A percentile compares a stretch with the other conserved stretches of the same genome.
These are phyloP conservation scores for Harringtonia aguacate DNA, from an alignment of 2,329 filamentous ascomycete genomes.

Conservation along the genomic window DNA sequence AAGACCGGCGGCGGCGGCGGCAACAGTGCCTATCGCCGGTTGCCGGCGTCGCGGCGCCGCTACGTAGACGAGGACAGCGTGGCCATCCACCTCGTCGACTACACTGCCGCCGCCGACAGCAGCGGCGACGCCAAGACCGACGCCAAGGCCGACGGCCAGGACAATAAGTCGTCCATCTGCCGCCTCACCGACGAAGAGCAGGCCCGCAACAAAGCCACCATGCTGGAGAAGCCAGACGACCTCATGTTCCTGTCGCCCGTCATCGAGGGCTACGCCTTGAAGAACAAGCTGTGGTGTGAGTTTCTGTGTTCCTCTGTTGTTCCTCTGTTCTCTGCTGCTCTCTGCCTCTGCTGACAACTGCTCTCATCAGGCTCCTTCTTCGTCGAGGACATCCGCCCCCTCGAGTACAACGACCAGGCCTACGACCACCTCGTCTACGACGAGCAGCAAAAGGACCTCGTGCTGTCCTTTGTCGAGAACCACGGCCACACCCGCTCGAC, in stretches of 20 bases:
- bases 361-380: constrained; percentile 18
- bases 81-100: too few relatives aligned
- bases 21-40: too few relatives aligned
- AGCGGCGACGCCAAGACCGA: too few relatives aligned
- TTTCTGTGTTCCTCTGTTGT: constrained; percentile 1
- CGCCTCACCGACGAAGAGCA: constrained; percentile 23
- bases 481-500: constrained; percentile 18
- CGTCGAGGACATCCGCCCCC: constrained; percentile 28
- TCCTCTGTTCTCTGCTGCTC: too few relatives aligned
- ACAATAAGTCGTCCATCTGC: not conserved
- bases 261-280: constrained; percentile 32
- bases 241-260: constrained; percentile 30
- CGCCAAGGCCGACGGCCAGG: not conserved
- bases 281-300: constrained; percentile 34
- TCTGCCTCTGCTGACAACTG: not conserved
- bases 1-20: too few relatives aligned
- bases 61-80: too few relatives aligned
- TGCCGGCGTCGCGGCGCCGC: too few relatives aligned
- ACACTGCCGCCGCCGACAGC: too few relatives aligned
- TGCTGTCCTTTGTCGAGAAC: constrained; percentile 36
- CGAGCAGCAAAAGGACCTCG: constrained; percentile 33
- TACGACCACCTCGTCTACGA: constrained; percentile 36
- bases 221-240: constrained; percentile 26
- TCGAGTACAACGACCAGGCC: constrained; percentile 33
- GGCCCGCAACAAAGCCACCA: constrained; percentile 25